phyloP scores from a whole-genome alignment of 768 basidiomycete genomes.

The Boletellus ananas region DNA sequence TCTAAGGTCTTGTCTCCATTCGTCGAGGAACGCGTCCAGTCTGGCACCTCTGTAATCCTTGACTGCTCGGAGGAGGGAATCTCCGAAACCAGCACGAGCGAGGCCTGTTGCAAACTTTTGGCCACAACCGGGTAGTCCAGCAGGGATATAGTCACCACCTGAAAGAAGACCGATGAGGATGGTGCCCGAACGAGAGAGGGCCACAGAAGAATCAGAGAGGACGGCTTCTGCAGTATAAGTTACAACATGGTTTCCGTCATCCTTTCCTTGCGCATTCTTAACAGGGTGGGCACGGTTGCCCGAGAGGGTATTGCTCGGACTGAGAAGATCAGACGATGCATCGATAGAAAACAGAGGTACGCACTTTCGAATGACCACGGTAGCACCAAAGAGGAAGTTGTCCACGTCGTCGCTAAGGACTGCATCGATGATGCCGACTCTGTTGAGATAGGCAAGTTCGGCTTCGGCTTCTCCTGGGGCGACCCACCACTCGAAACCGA shows the following conservation, averaged over 20 bases:
- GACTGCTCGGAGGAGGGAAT: conserved; percentile 60
- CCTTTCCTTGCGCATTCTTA: conserved; percentile 61
- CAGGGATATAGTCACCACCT: conserved; percentile 88
- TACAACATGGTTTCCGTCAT: conserved; percentile 66
- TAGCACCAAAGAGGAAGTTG: conserved; percentile 86
- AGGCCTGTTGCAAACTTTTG: conserved; percentile 70
- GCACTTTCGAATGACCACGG: conserved; percentile 80
- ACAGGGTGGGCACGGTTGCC: conserved; percentile 65
- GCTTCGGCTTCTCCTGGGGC: conserved; percentile 96
- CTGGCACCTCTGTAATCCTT: conserved; percentile 40
- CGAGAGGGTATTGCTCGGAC: conserved; percentile 66
- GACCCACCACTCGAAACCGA: conserved; percentile 75
- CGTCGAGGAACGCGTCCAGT: conserved; percentile 51
- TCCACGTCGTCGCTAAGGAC: conserved; percentile 93
- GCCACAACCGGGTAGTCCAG: conserved; percentile 66
- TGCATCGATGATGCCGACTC: conserved; percentile 79
- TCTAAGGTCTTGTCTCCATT: conserved; percentile 61
- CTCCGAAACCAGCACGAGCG: conserved; percentile 78
- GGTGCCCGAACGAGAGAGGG: conserved; percentile 61
- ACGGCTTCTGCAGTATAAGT: conserved; percentile 39
- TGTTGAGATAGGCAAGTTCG: conserved; percentile 83
- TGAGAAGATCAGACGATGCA: conserved; percentile 26
- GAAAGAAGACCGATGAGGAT: conserved; percentile 80
- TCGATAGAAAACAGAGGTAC: conserved; percentile 5
- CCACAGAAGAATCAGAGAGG: conserved; percentile 40